Conservation (phyloP, 208 protist genomes). For the Acanthamoeba triangularis region DNA sequence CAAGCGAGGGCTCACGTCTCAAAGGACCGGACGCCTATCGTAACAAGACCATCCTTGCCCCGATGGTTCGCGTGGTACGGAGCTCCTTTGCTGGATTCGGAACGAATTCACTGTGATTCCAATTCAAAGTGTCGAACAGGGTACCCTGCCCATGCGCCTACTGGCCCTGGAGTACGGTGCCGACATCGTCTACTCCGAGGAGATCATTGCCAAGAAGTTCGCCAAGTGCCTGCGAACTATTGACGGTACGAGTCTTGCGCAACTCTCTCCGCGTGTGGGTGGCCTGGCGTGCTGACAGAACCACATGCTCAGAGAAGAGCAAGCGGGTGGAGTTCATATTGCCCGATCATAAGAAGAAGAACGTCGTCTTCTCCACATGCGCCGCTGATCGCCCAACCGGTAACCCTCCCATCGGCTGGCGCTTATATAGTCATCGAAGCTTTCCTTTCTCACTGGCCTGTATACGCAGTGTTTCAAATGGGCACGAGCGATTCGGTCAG, state of each 20-base stretch:
- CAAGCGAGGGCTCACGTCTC: not conserved
- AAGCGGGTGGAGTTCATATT: conserved; percentile 93
- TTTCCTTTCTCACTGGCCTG: not conserved
- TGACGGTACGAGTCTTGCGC: conserved; percentile 75
- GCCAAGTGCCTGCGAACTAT: conserved; percentile 89
- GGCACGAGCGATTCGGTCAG: conserved; percentile 92
- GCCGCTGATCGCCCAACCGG: conserved; percentile 7
- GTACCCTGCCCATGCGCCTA: conserved; percentile 95
- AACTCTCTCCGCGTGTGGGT: not conserved
- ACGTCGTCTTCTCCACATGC: conserved; percentile 81
- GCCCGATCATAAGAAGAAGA: conserved; percentile 92
- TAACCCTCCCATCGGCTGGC: not conserved
- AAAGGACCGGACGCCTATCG: conserved; percentile 78
- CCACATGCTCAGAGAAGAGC: not conserved
- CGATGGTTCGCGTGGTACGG: conserved; percentile 96
- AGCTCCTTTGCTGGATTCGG: too few species aligned
- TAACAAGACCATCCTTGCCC: conserved; percentile 94
- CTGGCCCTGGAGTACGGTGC: conserved; percentile 95
- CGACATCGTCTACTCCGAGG: conserved; percentile 98
- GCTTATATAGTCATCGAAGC: too few species aligned
- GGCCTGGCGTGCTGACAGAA: too few species aligned
- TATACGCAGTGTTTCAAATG: conserved; percentile 94
- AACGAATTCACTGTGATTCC: not conserved
- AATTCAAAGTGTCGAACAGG: not conserved
- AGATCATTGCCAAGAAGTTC: conserved; percentile 97